phyloP scores from a whole-genome alignment of 2,329 filamentous ascomycete species.

The Cladosporium sphaerospermum region DNA sequence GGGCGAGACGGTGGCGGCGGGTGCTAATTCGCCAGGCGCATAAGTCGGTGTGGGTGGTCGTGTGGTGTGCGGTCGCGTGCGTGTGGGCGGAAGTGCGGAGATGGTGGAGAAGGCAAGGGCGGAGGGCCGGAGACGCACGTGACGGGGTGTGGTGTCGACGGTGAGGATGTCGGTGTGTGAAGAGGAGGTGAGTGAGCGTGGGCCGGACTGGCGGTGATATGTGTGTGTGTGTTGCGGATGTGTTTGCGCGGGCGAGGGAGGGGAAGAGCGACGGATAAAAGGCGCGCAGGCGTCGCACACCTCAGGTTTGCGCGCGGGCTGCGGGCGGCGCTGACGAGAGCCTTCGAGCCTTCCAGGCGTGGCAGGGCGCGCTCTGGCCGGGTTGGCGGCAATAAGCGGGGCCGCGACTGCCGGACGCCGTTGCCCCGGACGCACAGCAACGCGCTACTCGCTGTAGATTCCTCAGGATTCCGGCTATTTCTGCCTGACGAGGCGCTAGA shows the following conservation, averaged over 20 bases:
- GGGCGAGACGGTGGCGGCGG: not conserved
- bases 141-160: not conserved
- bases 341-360: not conserved
- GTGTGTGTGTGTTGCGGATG: not conserved
- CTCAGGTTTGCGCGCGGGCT: not conserved
- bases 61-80: constrained; percentile 10
- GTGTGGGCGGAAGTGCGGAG: not conserved
- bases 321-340: not conserved
- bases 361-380: too few species aligned
- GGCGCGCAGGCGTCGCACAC: not conserved
- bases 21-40: not conserved
- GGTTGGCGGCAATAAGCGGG: not conserved
- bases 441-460: too few species aligned
- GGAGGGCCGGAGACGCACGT: not conserved
- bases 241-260: not conserved
- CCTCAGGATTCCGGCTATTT: too few species aligned
- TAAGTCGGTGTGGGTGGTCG: constrained; percentile 4
- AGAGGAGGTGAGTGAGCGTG: not conserved
- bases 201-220: not conserved
- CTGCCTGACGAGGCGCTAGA: too few species aligned
- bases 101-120: not conserved
- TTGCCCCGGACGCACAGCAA: not conserved
- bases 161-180: not conserved
- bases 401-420: not conserved
- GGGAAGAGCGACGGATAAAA: not conserved